Conservation (phyloP, 1,284 basidiomycete genomes). For the Cryptococcus sp. region DNA sequence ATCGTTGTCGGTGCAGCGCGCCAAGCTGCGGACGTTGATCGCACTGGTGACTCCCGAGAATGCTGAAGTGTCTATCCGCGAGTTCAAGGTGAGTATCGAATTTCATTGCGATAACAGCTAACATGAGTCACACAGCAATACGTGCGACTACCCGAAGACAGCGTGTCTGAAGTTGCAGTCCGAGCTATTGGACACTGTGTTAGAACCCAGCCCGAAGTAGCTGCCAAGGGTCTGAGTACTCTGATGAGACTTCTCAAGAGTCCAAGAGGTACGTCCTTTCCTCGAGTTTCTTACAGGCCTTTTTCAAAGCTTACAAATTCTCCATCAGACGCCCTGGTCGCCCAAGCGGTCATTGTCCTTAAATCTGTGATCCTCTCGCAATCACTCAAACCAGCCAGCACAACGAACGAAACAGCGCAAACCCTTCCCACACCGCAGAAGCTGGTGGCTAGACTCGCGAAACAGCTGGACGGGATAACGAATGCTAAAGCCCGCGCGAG, state of each 20-base stretch:
- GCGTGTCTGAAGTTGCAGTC: slow-evolving; percentile 70
- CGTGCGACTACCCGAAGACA: slow-evolving; percentile 69
- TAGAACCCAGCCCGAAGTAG: slow-evolving; percentile 65
- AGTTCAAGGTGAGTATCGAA: slow-evolving; percentile 66
- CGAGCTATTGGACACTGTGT: slow-evolving; percentile 77
- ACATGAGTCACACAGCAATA: slow-evolving; percentile 63
- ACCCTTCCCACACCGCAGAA: slow-evolving; percentile 57
- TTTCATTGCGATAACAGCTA: not conserved
- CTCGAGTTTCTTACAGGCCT: not conserved
- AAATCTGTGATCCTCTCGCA: slow-evolving; percentile 73
- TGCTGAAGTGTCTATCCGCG: slow-evolving; percentile 68
- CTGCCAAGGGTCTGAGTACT: slow-evolving; percentile 69
- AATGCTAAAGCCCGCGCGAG: slow-evolving; percentile 79
- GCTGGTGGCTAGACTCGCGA: slow-evolving; percentile 74
- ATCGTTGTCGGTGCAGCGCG: slow-evolving; percentile 63
- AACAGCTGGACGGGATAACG: slow-evolving; percentile 72
- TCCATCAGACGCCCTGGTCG: slow-evolving; percentile 67
- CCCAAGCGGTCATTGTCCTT: slow-evolving; percentile 76
- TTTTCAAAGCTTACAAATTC: not conserved
- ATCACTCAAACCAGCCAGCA: not conserved
- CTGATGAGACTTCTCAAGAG: slow-evolving; percentile 71
- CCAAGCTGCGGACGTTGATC: slow-evolving; percentile 73
- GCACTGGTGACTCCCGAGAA: slow-evolving; percentile 67
- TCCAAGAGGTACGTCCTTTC: slow-evolving; percentile 62
- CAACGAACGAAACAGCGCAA: slow-evolving; percentile 4